Base-by-base conservation (phyloP, 2,329 filamentous ascomycete species). In the Claviceps humidiphila region DNA sequence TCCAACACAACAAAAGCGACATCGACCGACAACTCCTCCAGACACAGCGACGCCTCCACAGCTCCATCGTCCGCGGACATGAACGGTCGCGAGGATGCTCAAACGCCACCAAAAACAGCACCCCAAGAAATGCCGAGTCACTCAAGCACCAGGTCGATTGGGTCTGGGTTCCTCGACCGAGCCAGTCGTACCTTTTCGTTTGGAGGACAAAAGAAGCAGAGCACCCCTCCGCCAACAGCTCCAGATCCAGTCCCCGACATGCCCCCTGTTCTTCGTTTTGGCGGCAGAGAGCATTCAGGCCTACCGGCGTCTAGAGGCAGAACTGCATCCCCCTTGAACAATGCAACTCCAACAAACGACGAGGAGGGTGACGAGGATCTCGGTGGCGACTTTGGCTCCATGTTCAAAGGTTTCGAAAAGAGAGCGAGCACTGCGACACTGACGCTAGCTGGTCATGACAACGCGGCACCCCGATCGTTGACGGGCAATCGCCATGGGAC, bases 11-110 rank as follows among this genome's bases (percentile, higher is more conserved):
- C 78, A 54, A 78, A 81, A 65, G 76, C 76, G 54, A 73, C 72
- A 49, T 80, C 76, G 51, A 76, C 74, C 57, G 78, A 81, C 64
- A 77, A 76, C 59, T 81, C 78, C 38, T 82, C 78, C 49, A 74
- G 78, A 60, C 76, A 81, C 62, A 81, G 78, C 64, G 79, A 79
- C 64, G 75, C 72, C 50, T 81, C 78, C n/a, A 81, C 78, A 40
- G 71, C 78, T 39, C 77, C 78, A 13, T 82, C 78, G 3, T 81
- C 78, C 3, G 73, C 77, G 50, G 77, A 70, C 48, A 56, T 65
- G 38, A 53, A 60, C 22, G 61, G 52, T 40, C 56, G 63, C 47
- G 65, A 67, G 20, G 60, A 62, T 34, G 58, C 60, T 42, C 59
- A 65, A 53, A 56, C 53, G 14, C 52, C 53, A 6, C 51, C 51